Evolutionary conservation across 495 filamentous ascomycete species (phyloP).

Genomic region (Podospora anserina): DNA sequence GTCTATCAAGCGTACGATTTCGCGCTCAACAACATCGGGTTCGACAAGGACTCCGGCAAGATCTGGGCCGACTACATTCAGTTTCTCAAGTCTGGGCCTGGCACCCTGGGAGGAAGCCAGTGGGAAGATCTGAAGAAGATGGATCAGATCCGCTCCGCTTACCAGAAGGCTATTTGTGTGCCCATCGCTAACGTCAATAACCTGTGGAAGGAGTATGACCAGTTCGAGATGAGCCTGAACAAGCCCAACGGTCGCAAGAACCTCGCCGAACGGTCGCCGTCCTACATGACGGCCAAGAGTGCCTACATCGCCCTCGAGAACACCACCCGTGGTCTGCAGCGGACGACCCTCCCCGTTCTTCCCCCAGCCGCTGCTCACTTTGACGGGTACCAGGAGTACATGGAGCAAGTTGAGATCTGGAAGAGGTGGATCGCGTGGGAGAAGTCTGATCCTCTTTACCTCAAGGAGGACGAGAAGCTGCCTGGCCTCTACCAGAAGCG

Average conservation of each 20-base stretch:
- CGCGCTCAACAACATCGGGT: constrained; percentile 81
- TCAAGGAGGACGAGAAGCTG: constrained; percentile 84
- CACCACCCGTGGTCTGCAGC: constrained; percentile 71
- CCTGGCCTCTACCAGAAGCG: constrained; percentile 65
- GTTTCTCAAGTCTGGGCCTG: constrained; percentile 83
- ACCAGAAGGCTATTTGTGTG: constrained; percentile 81
- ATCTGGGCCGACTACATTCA: constrained; percentile 93
- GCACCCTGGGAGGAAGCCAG: constrained; percentile 72
- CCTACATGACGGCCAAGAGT: constrained; percentile 89
- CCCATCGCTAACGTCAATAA: constrained; percentile 75
- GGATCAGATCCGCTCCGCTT: constrained; percentile 85
- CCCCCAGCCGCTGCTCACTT: constrained; percentile 75
- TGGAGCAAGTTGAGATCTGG: constrained; percentile 86
- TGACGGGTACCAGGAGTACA: constrained; percentile 81
- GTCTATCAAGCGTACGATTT: constrained; percentile 86
- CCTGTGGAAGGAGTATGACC: constrained; percentile 95
- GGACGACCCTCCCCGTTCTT: constrained; percentile 72
- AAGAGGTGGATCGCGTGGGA: constrained; percentile 93
- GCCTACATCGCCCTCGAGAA: constrained; percentile 80
- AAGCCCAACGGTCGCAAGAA: constrained; percentile 90
- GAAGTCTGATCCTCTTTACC: constrained; percentile 81
- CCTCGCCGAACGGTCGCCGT: constrained; percentile 82
- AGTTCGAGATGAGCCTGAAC: constrained; percentile 88
- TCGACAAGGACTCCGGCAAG: constrained; percentile 85
- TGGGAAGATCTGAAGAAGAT: constrained; percentile 99